Evolutionary conservation across 441 rosid genomes (phyloP), one percentile per base, ranked within the genome.

Genomic region (Flueggea neowawraea): DNA sequence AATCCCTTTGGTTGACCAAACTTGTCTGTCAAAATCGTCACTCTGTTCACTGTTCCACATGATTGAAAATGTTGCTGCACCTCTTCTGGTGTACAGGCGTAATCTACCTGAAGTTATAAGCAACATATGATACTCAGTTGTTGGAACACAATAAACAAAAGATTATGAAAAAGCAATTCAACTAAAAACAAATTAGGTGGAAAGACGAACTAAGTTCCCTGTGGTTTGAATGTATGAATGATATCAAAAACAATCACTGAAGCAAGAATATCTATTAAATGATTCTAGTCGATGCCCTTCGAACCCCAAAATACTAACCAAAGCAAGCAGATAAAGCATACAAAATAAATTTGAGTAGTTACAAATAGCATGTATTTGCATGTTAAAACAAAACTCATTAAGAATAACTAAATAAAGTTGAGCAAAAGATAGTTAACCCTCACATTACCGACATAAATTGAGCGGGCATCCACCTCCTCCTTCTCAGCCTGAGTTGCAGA

Each of bases 21-120:
- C 71, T 92, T 88, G 83, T 92, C 97, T 3, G 98, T 90, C 67
- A 90, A 84, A 78, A 92, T 92, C 12, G 98, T 90, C 60, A 92
- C 98, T 47, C 98, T 75, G 68, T 92, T 91, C 39, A 92, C 98
- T 31, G 97, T 92, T 63, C 98, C 98, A 60, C 98, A 92, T 31
- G 98, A 80, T 70, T 92, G 96, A 63, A 92, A 92, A 83, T 92
- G 97, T 70, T 86, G 97, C 76, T 90, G 97, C 69, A 92, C 98
- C 78, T 92, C 98, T 82, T 92, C 98, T 39, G 98, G 97, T 5
- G 97, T 90, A 68, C 97, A 92, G 10, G 89, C 87, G 73, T 90
- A 92, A 66, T 92, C 97, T 68, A 92, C 98, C 97, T 92, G 74
- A 66, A 71, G 74, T 60, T 16, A 64, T 47, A 54, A 58, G 54